Percentiles rank a stretch among this genome's conserved stretches.
Conservation (phyloP, 139 green algal genomes). For the Asterochloris erici region DNA sequence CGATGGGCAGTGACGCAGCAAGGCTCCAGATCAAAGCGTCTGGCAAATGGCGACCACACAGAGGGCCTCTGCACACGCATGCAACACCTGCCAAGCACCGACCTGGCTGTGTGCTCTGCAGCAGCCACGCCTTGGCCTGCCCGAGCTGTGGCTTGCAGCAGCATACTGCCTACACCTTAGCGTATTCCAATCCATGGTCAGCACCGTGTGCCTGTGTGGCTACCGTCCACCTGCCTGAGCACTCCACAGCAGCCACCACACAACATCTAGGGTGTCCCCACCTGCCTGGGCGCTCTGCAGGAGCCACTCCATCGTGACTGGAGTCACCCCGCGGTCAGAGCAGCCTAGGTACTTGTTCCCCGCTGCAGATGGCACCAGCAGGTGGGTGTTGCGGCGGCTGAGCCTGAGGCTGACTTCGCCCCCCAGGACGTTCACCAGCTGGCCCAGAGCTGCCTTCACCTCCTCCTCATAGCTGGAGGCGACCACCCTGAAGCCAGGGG, state of each 20-base stretch:
- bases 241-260: no score
- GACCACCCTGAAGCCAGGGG: conserved; percentile 6
- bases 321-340: conserved; percentile 23
- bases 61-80: no score
- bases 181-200: no score
- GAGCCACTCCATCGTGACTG: conserved; percentile 49
- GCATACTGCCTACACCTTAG: no score
- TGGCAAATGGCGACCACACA: no score
- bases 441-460: conserved; percentile 22
- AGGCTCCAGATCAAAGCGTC: no score
- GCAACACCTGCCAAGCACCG: background rate
- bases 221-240: no score
- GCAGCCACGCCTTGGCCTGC: conserved; percentile 19
- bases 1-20: no score
- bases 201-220: no score
- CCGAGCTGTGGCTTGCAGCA: no score
- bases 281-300: conserved; percentile 27
- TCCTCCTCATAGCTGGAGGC: conserved; percentile 22
- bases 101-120: conserved; percentile 26
- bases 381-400: conserved; percentile 40
- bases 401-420: conserved; percentile 26
- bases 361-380: conserved; percentile 27
- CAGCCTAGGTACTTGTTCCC: conserved; percentile 30
- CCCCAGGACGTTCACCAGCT: conserved; percentile 34
- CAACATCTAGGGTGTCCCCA: background rate